Evolutionary conservation across 768 basidiomycete species (phyloP), one percentile per base, ranked within the genome.

Genomic region (Boletus bicolor): DNA sequence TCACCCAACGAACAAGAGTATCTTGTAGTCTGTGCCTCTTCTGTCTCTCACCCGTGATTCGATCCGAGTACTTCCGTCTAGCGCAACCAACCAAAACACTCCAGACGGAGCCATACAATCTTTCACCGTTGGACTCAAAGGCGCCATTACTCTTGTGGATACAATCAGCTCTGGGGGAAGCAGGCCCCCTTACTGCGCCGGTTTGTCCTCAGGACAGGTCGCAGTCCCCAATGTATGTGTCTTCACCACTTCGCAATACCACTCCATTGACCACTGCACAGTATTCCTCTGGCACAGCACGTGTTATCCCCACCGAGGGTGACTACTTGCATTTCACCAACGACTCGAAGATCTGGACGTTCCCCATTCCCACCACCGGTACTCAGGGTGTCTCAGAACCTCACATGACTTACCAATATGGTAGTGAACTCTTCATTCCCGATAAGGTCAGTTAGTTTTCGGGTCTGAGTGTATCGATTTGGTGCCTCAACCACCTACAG

Each of bases 371-470:
- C 5, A 60, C 62, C 12, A 69, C 71, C 0, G 59, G 69, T 2
- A 48, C 49, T 2, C 39, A 56, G 37, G 55, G 57, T 21, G 73
- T 75, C 8, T 84, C 86, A 1, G 81, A 87, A 67, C 87, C 87
- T 10, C 87, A 88, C 65, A 84, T 85, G 84, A 76, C 79, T 0
- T 68, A 84, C 34, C 77, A 85, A 68, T 73, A 82, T 62, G 73
- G 73, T 9, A 65, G 64, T 7, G 86, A 89, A 59, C 63, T 89
- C 10, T 76, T 87, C 57, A 75, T 88, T 7, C 80, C 86, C 0
- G 87, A 89, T 70, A 72, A 86, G 65, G 86, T 85, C 53, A 52
- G 79, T 67, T 37, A 43, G 11, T n/a, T 32, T 35, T 46, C 10
- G 30, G 14, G 9, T 42, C n/a, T 38, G 15, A 11, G 34, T 14